Base-by-base conservation (phyloP, 2,329 filamentous ascomycete genomes). In the Drechslerella dactyloides region DNA sequence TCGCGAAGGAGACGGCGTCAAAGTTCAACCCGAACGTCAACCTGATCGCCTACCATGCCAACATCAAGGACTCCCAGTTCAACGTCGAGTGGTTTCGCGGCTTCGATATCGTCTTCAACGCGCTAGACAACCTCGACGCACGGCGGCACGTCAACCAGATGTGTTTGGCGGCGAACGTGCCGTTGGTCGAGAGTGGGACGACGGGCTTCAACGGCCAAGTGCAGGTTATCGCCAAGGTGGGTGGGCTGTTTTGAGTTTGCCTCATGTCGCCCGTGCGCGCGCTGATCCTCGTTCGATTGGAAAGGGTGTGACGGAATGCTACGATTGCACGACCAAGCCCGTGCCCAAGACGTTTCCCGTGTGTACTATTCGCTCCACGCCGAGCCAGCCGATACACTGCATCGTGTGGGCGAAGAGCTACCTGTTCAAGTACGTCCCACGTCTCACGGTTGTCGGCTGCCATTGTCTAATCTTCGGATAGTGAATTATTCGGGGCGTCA, bases 361-460 rank as follows among this genome's bases (percentile, higher is more conserved):
- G 46, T 99, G 94, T 82, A 99, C 94, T 1, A 97, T 99, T 76
- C 87, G 94, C 79, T 97, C 91, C 79, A 99, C 93, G 0, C 94
- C 94, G 0, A 96, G 90, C 75, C 93, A 97, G 77, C 91, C 93
- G 0, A 97, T 99, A 48, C 94, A 99, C 81, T 97, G 94, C 81
- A 99, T 99, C 73, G 93, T 99, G 1, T 99, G 94, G 94, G 93
- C 86, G 19, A 99, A 97, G 81, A 96, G 92, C 79, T 99, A 97
- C 79, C 84, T 99, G 7, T 85, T 99, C 72, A 94, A 91, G 84
- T 82, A 77, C 72, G 78, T 74, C 37, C 13, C 37, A 15, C 37
- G 2, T 13, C 3, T 17, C n/a, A 51, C 19, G 17, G n/a, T n/a
- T 27, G 4, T 51, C 23, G 3, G n/a, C 4, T 10, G 4, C n/a